Evolutionary conservation across 371 early-diverging fungal species (phyloP).

Genomic region (Zychaea mexicana): DNA sequence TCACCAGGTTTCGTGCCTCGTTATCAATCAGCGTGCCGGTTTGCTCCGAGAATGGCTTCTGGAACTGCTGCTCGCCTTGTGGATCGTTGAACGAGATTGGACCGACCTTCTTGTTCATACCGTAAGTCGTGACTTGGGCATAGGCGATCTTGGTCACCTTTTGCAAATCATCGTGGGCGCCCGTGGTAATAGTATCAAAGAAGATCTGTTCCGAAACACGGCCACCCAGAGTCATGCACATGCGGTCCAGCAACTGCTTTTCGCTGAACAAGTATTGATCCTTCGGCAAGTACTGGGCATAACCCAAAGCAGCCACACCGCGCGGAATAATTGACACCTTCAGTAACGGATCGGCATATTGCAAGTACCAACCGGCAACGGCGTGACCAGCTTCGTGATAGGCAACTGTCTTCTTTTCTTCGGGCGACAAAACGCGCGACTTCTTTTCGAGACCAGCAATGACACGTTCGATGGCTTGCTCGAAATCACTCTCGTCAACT

Average conservation of each 20-base stretch:
- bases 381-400: conserved; percentile 99
- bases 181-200: conserved; percentile 89
- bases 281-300: conserved; percentile 98
- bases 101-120: conserved; percentile 93
- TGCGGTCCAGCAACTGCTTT: conserved; percentile 92
- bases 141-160: conserved; percentile 98
- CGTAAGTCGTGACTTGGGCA: conserved; percentile 91
- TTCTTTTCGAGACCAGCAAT: conserved; percentile 98
- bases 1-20: conserved; percentile 87
- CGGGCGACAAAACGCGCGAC: conserved; percentile 92
- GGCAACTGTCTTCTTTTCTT: conserved; percentile 98
- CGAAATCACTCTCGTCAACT: conserved; percentile 91
- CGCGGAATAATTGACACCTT: conserved; percentile 99
- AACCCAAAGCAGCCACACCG: conserved; percentile 94
- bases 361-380: conserved; percentile 97
- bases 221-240: conserved; percentile 98
- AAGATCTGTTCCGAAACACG: conserved; percentile 95
- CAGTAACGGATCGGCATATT: conserved; percentile 94
- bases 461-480: conserved; percentile 97
- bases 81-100: conserved; percentile 83
- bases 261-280: conserved; percentile 95
- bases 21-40: conserved; percentile 94
- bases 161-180: conserved; percentile 93
- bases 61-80: conserved; percentile 76
- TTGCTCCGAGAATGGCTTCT: conserved; percentile 96